Evolutionary conservation across 495 filamentous ascomycete species (phyloP).

Genomic region (Neurospora tetrasperma): DNA sequence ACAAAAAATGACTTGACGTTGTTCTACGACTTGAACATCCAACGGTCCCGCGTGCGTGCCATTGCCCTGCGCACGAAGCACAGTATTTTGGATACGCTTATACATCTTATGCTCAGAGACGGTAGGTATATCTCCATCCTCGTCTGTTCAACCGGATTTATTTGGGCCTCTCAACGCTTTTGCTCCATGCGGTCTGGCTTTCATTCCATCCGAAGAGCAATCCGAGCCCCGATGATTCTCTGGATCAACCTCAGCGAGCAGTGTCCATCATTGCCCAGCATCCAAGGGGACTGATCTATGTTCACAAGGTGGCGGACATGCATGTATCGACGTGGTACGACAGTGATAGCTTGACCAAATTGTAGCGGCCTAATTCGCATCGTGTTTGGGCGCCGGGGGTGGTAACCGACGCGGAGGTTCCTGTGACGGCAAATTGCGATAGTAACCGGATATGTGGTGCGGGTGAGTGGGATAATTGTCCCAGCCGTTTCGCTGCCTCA

Average conservation of each 20-base stretch:
- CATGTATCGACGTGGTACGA: neutral
- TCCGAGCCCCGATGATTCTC: neutral
- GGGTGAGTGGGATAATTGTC: constrained; percentile 10
- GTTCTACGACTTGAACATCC: neutral
- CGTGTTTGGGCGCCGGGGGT: neutral
- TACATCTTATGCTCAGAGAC: neutral
- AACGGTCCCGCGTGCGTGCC: neutral
- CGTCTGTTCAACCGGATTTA: neutral
- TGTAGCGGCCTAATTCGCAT: neutral
- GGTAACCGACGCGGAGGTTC: neutral
- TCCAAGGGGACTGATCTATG: neutral
- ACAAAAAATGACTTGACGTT: neutral
- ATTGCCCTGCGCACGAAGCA: neutral
- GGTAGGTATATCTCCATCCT: neutral
- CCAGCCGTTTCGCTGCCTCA: constrained; percentile 52
- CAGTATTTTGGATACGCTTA: neutral
- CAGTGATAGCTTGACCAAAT: neutral
- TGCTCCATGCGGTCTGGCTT: constrained; percentile 14
- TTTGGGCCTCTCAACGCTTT: constrained; percentile 12
- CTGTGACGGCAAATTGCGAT: neutral
- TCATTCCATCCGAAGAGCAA: constrained; percentile 17
- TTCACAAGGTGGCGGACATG: neutral
- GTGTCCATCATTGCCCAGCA: neutral
- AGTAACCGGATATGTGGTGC: neutral
- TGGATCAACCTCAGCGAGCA: neutral